Evolutionary conservation across 805 yeast species (phyloP).

Genomic region (Sugiyamaella lignohabitans): DNA sequence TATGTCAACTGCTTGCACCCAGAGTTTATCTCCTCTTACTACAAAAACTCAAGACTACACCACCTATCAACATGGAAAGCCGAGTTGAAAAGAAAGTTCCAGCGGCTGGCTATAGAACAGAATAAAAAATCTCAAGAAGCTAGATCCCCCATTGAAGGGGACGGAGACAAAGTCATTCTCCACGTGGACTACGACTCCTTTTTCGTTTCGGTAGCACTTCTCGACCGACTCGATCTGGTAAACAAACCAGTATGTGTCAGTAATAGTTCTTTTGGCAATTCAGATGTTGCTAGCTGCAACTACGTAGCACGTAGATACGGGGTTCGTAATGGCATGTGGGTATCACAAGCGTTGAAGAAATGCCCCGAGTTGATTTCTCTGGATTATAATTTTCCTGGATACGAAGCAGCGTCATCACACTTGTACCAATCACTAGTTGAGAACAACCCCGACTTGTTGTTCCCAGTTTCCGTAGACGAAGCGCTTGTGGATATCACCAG

Average conservation of each 20-base stretch:
- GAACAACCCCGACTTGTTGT: conserved; percentile 39
- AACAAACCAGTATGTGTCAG: conserved; percentile 60
- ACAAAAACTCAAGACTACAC: conserved; percentile 77
- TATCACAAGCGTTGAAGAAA: conserved; percentile 50
- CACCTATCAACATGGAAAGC: conserved; percentile 86
- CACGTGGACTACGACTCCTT: conserved; percentile 94
- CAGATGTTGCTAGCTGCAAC: conserved; percentile 91
- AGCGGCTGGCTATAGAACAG: conserved; percentile 36
- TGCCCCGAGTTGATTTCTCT: conserved; percentile 64
- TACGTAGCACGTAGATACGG: conserved; percentile 79
- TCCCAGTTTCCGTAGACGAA: conserved; percentile 90
- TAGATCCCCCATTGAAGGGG: conserved; percentile 11
- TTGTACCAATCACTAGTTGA: conserved; percentile 57
- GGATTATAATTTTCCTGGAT: conserved; percentile 67
- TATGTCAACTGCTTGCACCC: conserved; percentile 65
- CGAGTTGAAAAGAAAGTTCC: conserved; percentile 56
- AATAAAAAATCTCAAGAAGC: conserved; percentile 23
- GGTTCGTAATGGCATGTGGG: conserved; percentile 87
- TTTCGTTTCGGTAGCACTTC: conserved; percentile 78
- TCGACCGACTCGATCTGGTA: conserved; percentile 48
- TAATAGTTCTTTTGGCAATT: conserved; percentile 35
- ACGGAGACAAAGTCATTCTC: conserved; percentile 37
- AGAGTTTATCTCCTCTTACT: conserved; percentile 62
- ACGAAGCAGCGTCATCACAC: conserved; percentile 55
- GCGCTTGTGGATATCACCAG: conserved; percentile 66